Conservation (phyloP, 352 stramenopile species). For the Pythium sukuiense region DNA sequence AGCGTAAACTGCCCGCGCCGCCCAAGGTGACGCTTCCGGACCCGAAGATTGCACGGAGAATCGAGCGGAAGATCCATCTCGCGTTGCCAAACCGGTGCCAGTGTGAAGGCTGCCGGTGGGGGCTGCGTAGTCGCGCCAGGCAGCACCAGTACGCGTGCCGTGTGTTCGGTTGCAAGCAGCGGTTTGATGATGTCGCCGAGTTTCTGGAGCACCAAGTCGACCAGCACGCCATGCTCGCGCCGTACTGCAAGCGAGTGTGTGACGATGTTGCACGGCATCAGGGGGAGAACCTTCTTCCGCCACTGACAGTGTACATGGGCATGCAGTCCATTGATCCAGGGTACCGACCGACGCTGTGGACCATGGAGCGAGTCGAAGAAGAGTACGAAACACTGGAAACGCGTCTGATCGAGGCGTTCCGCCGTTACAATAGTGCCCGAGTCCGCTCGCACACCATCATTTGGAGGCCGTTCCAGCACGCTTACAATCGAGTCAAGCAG, state of each 20-base stretch:
- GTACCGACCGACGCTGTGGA: constrained; percentile 43
- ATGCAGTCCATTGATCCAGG: constrained; percentile 41
- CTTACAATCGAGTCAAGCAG: constrained; percentile 40
- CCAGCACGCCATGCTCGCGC: constrained; percentile 43
- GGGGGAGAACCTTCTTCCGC: constrained; percentile 33
- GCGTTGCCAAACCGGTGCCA: background rate
- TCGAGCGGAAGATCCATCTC: constrained; percentile 12
- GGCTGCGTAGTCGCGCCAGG: background rate
- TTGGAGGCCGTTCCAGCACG: constrained; percentile 37
- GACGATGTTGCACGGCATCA: constrained; percentile 40
- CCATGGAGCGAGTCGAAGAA: constrained; percentile 40
- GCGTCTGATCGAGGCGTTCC: constrained; percentile 11
- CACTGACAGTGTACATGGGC: constrained; percentile 55
- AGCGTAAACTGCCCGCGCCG: constrained; percentile 12
- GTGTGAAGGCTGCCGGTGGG: constrained; percentile 2
- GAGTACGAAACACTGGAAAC: constrained; percentile 36
- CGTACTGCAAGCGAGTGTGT: constrained; percentile 38
- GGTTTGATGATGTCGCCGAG: constrained; percentile 39
- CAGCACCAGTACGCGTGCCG: constrained; percentile 20
- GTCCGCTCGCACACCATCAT: background rate
- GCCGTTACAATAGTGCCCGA: background rate
- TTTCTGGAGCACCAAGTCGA: constrained; percentile 64
- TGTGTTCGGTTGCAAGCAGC: constrained; percentile 12
- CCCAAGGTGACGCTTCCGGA: constrained; percentile 10
- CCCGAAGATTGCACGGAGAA: constrained; percentile 9